phyloP scores from a whole-genome alignment of 2,329 filamentous ascomycete genomes.

The Arthrobotrys megalospora region DNA sequence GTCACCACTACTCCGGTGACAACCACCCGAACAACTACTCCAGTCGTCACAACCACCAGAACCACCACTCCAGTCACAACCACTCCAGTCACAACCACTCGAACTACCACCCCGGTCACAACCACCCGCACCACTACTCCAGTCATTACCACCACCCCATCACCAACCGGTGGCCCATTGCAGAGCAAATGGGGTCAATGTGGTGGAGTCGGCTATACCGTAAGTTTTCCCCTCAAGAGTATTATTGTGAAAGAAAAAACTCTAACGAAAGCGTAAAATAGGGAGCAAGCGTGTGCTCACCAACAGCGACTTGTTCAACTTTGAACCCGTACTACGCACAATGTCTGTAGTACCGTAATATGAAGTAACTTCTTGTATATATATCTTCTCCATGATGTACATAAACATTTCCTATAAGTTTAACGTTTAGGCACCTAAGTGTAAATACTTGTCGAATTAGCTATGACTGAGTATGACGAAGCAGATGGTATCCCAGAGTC shows the following conservation, averaged over 20 bases:
- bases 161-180: slow-evolving; percentile 26
- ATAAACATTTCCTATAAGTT: slow-evolving; percentile 6
- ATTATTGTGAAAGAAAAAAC: background rate
- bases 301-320: slow-evolving; percentile 55
- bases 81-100: slow-evolving; percentile 3
- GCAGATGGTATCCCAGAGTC: too few species aligned
- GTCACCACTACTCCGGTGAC: slow-evolving; percentile 26
- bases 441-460: too few species aligned
- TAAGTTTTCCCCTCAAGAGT: slow-evolving; percentile 17
- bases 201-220: slow-evolving; percentile 50
- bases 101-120: slow-evolving; percentile 11
- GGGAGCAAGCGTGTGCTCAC: slow-evolving; percentile 47
- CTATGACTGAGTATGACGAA: too few species aligned
- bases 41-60: background rate
- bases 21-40: slow-evolving; percentile 22
- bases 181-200: slow-evolving; percentile 57
- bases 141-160: slow-evolving; percentile 9
- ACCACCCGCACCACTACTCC: slow-evolving; percentile 32
- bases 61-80: slow-evolving; percentile 23
- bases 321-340: slow-evolving; percentile 59
- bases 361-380: slow-evolving; percentile 13
- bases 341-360: slow-evolving; percentile 40
- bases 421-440: too few species aligned
- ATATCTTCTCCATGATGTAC: slow-evolving; percentile 25
- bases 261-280: slow-evolving; percentile 27